These are phyloP conservation scores for Chaetoceros tenuissimus DNA, from an alignment of 108 stramenopile genomes.

Conservation along the genomic window DNA sequence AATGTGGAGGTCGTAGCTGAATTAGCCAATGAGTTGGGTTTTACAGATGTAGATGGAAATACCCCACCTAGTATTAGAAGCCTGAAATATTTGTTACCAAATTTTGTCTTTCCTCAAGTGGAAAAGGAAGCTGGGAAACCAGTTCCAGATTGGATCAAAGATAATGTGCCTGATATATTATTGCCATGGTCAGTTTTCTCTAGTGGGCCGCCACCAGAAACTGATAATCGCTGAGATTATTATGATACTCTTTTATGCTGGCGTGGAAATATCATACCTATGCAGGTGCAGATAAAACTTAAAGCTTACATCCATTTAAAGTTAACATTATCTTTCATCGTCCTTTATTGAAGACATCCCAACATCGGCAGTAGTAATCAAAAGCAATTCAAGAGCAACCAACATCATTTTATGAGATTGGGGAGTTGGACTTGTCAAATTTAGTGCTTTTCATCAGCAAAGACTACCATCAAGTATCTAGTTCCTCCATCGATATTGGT, in stretches of 20 bases:
- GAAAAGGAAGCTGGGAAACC: constrained; percentile 46
- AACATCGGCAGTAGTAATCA: too few species aligned
- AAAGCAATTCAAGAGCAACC: too few species aligned
- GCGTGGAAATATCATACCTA: too few species aligned
- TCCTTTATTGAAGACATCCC: too few species aligned
- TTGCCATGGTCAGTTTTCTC: constrained; percentile 57
- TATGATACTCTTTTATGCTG: too few species aligned
- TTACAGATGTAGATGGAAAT: constrained; percentile 61
- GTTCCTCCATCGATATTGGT: constrained; percentile 45
- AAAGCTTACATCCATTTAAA: too few species aligned
- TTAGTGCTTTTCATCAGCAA: constrained; percentile 24
- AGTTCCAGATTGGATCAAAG: constrained; percentile 38
- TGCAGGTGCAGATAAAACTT: too few species aligned
- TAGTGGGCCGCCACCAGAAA: constrained; percentile 41
- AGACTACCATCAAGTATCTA: constrained; percentile 68
- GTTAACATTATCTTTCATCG: too few species aligned
- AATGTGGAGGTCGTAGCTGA: constrained; percentile 82
- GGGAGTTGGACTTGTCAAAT: too few species aligned
- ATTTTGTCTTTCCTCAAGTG: constrained; percentile 56
- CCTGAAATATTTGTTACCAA: constrained; percentile 50
- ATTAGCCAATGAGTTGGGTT: constrained; percentile 74
- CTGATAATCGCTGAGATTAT: constrained; percentile 10
- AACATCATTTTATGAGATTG: too few species aligned
- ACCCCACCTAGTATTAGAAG: constrained; percentile 59
- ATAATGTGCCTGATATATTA: constrained; percentile 50